These are phyloP conservation scores for Aspergillus hortae DNA, from an alignment of 2,329 filamentous ascomycete genomes.

Conservation along the genomic window DNA sequence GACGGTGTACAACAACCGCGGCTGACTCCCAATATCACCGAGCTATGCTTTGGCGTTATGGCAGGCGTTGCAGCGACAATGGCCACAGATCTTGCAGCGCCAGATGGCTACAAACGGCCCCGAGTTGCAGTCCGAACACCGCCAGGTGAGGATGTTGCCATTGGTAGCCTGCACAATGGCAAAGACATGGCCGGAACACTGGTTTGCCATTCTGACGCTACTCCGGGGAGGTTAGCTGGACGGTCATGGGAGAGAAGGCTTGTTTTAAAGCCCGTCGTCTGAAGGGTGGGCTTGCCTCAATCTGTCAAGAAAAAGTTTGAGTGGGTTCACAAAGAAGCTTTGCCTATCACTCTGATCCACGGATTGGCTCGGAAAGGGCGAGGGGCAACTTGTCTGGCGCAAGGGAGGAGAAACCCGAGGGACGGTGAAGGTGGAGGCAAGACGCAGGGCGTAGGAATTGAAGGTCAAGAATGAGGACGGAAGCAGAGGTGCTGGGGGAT, in stretches of 20 bases:
- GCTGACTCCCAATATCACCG: slow-evolving; percentile 9
- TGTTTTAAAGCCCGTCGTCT: background rate
- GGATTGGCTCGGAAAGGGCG: background rate
- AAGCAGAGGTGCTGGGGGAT: background rate
- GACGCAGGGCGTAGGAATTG: background rate
- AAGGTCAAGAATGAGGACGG: background rate
- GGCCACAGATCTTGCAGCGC: slow-evolving; percentile 42
- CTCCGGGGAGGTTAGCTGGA: background rate
- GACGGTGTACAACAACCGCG: background rate
- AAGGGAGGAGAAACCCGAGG: slow-evolving; percentile 9
- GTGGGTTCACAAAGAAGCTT: slow-evolving; percentile 1
- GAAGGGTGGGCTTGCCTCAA: background rate
- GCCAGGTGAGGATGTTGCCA: slow-evolving; percentile 42
- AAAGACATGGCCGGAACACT: slow-evolving; percentile 38
- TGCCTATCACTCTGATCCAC: slow-evolving; percentile 3
- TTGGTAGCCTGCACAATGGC: slow-evolving; percentile 39
- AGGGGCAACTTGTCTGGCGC: background rate
- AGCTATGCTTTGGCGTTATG: slow-evolving; percentile 33
- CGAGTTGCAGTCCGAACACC: slow-evolving; percentile 41
- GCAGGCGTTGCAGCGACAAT: slow-evolving; percentile 40
- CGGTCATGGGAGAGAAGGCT: background rate
- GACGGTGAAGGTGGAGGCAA: slow-evolving; percentile 2
- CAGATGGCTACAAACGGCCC: slow-evolving; percentile 41
- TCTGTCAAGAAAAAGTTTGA: background rate
- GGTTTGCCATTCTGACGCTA: slow-evolving; percentile 34